Percentiles rank a stretch among this genome's conserved stretches.
Evolutionary conservation across 768 basidiomycete species (phyloP).

Genomic region (Panaeolus cyanescens): DNA sequence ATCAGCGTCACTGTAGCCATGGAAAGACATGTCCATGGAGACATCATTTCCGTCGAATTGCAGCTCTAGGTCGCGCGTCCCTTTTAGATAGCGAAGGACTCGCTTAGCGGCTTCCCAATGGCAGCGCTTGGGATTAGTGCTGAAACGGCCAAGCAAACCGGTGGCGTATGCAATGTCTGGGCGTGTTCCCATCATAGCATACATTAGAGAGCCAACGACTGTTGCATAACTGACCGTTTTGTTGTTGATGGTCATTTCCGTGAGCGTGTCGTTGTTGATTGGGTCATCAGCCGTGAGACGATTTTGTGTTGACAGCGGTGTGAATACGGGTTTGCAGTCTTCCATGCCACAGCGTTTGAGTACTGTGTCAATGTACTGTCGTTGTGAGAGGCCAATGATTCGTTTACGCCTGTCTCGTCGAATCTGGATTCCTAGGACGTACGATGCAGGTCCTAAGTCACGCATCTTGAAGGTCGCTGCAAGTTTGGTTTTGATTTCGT

Average conservation of each 20-base stretch:
- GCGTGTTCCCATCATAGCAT: conserved; percentile 18
- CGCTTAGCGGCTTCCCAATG: conserved; percentile 18
- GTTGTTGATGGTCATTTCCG: conserved; percentile 12
- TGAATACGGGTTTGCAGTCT: conserved; percentile 23
- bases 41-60: conserved; percentile 10
- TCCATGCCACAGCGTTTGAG: conserved; percentile 24
- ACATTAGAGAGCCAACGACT: conserved; percentile 25
- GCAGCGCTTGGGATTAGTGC: conserved; percentile 11
- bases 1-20: conserved; percentile 16
- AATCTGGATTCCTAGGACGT: conserved; percentile 32
- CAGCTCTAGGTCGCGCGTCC: conserved; percentile 7
- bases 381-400: conserved; percentile 27
- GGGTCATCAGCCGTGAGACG: conserved; percentile 15
- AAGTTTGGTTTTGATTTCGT: conserved; percentile 23
- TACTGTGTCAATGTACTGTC: conserved; percentile 24
- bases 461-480: conserved; percentile 24
- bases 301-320: conserved; percentile 20
- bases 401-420: conserved; percentile 14
- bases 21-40: background rate
- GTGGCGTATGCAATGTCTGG: conserved; percentile 34
- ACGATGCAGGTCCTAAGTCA: conserved; percentile 26
- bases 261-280: conserved; percentile 5
- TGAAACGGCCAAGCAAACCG: conserved; percentile 18
- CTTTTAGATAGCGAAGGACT: conserved; percentile 12
- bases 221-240: conserved; percentile 11